Evolutionary conservation across 108 stramenopile species (phyloP).

Genomic region (Nitzschia palea): DNA sequence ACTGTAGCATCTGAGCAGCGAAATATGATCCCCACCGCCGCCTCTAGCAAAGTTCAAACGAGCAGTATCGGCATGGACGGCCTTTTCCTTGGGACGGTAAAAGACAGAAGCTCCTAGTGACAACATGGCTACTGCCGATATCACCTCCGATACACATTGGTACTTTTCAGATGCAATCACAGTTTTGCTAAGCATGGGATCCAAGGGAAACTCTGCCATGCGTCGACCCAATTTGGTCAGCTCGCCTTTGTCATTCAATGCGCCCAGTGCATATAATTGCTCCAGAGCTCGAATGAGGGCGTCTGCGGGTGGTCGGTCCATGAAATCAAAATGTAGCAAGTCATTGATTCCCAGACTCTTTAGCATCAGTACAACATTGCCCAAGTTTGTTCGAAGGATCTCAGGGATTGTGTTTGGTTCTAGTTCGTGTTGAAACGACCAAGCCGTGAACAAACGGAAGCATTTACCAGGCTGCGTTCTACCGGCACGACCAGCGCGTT

Average conservation of each 20-base stretch:
- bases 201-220: conserved; percentile 99
- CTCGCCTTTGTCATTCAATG: conserved; percentile 97
- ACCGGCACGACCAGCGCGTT: conserved; percentile 92
- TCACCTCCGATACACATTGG: conserved; percentile 88
- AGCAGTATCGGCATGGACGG: conserved; percentile 97
- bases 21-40: conserved; percentile 95
- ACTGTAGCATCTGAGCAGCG: conserved; percentile 87
- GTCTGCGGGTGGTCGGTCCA: conserved; percentile 96
- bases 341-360: conserved; percentile 99
- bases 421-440: conserved; percentile 97
- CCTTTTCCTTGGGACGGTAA: conserved; percentile 97
- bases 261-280: conserved; percentile 99
- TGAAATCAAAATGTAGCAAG: conserved; percentile 98
- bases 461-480: conserved; percentile 99
- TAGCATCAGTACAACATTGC: conserved; percentile 98
- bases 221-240: conserved; percentile 97
- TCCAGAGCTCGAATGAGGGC: conserved; percentile 95
- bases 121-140: conserved; percentile 96
- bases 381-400: conserved; percentile 98
- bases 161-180: conserved; percentile 95
- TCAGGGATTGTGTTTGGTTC: conserved; percentile 98
- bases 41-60: conserved; percentile 96
- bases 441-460: conserved; percentile 98
- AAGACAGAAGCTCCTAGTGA: conserved; percentile 93
- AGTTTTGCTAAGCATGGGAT: conserved; percentile 97